Evolutionary conservation across 257 asterid genomes (phyloP).

Genomic region (Solanum etuberosum): DNA sequence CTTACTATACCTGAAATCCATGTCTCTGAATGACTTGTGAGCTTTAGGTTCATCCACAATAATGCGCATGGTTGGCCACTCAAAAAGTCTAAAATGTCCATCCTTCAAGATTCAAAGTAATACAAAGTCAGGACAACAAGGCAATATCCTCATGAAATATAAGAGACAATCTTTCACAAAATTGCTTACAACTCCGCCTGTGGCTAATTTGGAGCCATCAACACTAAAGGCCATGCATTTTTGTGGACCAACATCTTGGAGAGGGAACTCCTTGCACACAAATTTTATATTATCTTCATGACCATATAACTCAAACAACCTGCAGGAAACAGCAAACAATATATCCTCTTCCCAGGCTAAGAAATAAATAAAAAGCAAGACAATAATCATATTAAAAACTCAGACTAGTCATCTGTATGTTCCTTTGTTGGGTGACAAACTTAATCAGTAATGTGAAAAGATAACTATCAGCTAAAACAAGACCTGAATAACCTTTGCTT

Average conservation of each 20-base stretch:
- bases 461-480: not conserved
- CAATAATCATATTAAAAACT: not conserved
- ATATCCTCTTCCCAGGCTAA: not conserved
- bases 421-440: not conserved
- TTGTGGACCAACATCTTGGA: constrained; percentile 65
- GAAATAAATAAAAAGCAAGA: not conserved
- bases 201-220: constrained; percentile 86
- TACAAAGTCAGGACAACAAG: not conserved
- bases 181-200: constrained; percentile 83
- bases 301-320: constrained; percentile 56
- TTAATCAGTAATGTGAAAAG: not conserved
- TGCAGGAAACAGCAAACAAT: constrained; percentile 15
- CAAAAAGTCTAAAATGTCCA: constrained; percentile 82
- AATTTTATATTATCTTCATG: constrained; percentile 45
- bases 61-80: constrained; percentile 75
- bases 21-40: constrained; percentile 92
- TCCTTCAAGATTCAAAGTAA: constrained; percentile 40
- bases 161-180: not conserved
- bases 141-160: not conserved
- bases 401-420: not conserved
- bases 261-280: constrained; percentile 45
- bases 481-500: not conserved
- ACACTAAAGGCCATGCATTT: constrained; percentile 82
- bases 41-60: constrained; percentile 83
- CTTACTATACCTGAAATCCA: constrained; percentile 76